A percentile compares a stretch with the other conserved stretches of the same genome.
Conservation (phyloP, 768 basidiomycete genomes). For the Tylopilus rubrobrunneus region DNA sequence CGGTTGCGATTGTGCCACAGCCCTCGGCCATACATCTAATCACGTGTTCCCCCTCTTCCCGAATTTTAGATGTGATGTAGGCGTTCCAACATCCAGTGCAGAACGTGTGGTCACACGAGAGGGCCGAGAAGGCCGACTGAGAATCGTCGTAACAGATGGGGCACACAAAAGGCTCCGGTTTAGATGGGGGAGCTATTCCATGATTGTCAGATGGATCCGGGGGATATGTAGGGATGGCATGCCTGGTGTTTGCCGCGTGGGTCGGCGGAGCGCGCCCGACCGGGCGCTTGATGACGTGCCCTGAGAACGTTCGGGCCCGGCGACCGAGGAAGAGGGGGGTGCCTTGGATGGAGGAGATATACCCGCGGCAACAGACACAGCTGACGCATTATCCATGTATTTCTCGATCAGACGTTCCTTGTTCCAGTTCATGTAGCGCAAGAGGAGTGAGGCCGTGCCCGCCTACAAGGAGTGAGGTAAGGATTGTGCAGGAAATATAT, state of each 20-base stretch:
- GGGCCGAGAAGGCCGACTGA: constrained; percentile 61
- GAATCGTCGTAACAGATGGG: constrained; percentile 90
- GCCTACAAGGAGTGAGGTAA: constrained; percentile 37
- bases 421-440: constrained; percentile 90
- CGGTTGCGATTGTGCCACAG: constrained; percentile 63
- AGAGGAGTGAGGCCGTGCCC: constrained; percentile 68
- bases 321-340: constrained; percentile 18
- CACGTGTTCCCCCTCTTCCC: constrained; percentile 70
- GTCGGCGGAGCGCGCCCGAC: constrained; percentile 25
- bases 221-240: neutral
- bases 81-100: constrained; percentile 82
- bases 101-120: constrained; percentile 83
- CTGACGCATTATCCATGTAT: constrained; percentile 89
- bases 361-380: constrained; percentile 73
- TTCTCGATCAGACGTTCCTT: constrained; percentile 94
- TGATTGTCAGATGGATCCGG: neutral
- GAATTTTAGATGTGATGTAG: constrained; percentile 77
- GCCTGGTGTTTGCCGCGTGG: constrained; percentile 29
- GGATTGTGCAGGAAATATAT: neutral
- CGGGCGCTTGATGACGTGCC: constrained; percentile 24
- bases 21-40: constrained; percentile 81
- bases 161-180: constrained; percentile 68
- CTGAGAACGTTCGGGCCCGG: constrained; percentile 34
- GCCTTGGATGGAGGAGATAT: constrained; percentile 38
- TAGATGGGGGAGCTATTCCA: constrained; percentile 19